A percentile compares a stretch with the other conserved stretches of the same genome.
These are phyloP conservation scores for Aspergillus alliaceus DNA, from an alignment of 2,329 filamentous ascomycete species.

Conservation along the genomic window DNA sequence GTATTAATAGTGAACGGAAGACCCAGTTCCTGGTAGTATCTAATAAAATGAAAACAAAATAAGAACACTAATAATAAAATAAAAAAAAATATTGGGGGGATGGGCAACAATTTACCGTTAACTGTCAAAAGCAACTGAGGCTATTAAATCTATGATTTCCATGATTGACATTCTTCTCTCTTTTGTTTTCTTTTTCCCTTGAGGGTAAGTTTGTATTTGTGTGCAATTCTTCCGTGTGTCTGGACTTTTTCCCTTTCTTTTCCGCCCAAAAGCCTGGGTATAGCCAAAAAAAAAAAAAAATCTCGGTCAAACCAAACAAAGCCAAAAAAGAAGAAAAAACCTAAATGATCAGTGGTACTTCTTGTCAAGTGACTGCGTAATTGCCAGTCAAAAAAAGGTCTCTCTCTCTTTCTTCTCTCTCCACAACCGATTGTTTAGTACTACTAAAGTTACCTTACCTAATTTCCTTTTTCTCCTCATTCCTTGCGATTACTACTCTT, in stretches of 20 bases:
- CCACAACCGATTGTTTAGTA: too few relatives aligned
- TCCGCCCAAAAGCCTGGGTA: not conserved
- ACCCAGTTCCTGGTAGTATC: not conserved
- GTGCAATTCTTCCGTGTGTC: not conserved
- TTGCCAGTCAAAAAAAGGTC: not conserved
- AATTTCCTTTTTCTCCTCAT: not conserved
- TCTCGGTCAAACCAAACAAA: not conserved
- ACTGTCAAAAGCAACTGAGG: not conserved
- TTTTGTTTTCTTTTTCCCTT: not conserved
- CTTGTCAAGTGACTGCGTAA: not conserved
- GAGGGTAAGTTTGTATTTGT: too few relatives aligned
- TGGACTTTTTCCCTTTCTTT: not conserved
- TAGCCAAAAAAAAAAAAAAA: not conserved
- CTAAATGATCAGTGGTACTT: not conserved
- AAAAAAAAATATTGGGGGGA: not conserved
- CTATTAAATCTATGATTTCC: conserved; percentile 1
- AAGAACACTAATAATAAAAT: not conserved
- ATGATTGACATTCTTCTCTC: not conserved
- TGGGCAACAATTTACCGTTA: not conserved
- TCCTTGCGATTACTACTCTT: not conserved
- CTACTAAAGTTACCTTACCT: not conserved
- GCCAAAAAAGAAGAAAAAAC: not conserved
- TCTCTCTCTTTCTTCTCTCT: not conserved
- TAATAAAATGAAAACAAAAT: not conserved
- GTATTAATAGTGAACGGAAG: not conserved